A percentile compares a stretch with the other conserved stretches of the same genome.
These are phyloP conservation scores for Actinomucor elegans DNA, from an alignment of 371 early-diverging fungal species.

Conservation along the genomic window DNA sequence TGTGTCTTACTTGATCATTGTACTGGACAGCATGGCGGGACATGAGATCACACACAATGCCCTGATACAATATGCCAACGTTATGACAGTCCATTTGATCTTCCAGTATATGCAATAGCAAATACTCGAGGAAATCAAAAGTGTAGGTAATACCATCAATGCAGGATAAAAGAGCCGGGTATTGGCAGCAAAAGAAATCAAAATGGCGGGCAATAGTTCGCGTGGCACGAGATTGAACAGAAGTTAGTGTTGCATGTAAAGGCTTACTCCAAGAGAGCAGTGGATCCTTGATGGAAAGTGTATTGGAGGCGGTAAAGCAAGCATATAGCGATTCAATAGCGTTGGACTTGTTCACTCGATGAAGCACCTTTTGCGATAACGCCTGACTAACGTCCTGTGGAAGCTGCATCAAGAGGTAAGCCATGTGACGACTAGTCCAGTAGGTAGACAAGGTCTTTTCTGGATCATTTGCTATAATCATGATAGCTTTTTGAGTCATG, in stretches of 20 bases:
- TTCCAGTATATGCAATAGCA: constrained; percentile 28
- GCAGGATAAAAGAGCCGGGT: constrained; percentile 40
- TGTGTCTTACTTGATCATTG: constrained; percentile 27
- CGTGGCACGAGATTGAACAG: constrained; percentile 27
- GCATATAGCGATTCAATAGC: constrained; percentile 33
- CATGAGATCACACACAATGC: constrained; percentile 41
- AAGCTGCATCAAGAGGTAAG: constrained; percentile 15
- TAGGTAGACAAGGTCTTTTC: constrained; percentile 24
- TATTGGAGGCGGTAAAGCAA: constrained; percentile 24
- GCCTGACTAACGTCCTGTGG: constrained; percentile 27
- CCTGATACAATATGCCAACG: constrained; percentile 36
- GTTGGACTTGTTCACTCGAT: constrained; percentile 34
- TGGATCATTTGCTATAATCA: constrained; percentile 26
- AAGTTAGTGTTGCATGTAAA: constrained; percentile 24
- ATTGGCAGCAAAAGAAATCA: constrained; percentile 35
- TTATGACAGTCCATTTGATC: constrained; percentile 35
- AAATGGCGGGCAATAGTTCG: constrained; percentile 32
- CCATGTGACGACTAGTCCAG: constrained; percentile 32
- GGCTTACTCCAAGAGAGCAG: constrained; percentile 23
- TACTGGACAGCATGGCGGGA: constrained; percentile 39
- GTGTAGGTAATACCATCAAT: constrained; percentile 47
- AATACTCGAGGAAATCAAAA: constrained; percentile 35
- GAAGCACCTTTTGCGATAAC: constrained; percentile 22
- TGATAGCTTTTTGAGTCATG: constrained; percentile 20
- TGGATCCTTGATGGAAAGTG: constrained; percentile 19